Conservation (phyloP, 2,329 filamentous ascomycete species). For the Colletotrichum australisinense region DNA sequence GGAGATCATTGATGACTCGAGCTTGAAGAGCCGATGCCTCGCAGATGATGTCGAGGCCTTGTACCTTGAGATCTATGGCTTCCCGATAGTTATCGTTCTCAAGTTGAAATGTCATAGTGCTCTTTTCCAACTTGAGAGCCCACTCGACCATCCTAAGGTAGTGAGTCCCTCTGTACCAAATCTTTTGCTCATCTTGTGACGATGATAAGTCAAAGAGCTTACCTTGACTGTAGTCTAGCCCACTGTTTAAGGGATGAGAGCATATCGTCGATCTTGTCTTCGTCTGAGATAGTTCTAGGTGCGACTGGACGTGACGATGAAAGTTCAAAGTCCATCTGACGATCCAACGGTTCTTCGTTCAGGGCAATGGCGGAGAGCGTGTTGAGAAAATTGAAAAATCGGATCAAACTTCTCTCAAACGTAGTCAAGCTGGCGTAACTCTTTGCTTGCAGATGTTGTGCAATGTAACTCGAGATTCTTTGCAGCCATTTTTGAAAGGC, state of each 20-base stretch:
- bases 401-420: conserved; percentile 3
- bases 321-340: background rate
- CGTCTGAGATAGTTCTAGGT: background rate
- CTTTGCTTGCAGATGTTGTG: background rate
- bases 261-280: background rate
- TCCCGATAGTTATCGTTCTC: background rate
- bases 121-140: background rate
- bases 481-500: conserved; percentile 8
- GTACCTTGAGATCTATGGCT: background rate
- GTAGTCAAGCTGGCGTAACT: background rate
- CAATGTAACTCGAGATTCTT: background rate
- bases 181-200: background rate
- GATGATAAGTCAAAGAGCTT: background rate
- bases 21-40: background rate
- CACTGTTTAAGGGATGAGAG: conserved; percentile 5
- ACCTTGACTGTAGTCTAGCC: conserved; percentile 15
- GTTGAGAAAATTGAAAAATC: conserved; percentile 2
- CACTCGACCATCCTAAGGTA: background rate
- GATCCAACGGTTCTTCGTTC: background rate
- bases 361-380: conserved; percentile 1
- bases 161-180: too few relatives aligned
- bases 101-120: background rate
- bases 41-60: conserved; percentile 6
- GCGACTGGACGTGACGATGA: background rate
- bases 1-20: conserved; percentile 1